Evolutionary conservation across 768 basidiomycete genomes (phyloP).

Genomic region (Auriscalpium orientale): DNA sequence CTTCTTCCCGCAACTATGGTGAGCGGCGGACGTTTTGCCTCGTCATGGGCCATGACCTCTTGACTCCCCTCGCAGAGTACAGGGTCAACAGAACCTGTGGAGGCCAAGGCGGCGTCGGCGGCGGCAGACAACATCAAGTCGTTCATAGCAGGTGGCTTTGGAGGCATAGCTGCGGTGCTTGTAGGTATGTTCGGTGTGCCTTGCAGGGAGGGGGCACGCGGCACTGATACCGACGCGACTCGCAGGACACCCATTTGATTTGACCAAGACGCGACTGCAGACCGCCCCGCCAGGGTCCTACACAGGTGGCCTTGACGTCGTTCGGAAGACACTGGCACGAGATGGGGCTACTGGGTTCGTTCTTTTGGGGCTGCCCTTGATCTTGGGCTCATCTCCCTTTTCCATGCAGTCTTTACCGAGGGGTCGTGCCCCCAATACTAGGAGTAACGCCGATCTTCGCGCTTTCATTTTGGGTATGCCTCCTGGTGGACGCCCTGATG

Average conservation of each 20-base stretch:
- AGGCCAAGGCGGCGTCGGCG: constrained; percentile 11
- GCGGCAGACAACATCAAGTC: constrained; percentile 54
- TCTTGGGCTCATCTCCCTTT: not conserved
- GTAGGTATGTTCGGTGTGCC: constrained; percentile 56
- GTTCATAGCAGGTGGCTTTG: constrained; percentile 91
- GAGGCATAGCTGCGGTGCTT: constrained; percentile 79
- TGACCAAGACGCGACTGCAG: constrained; percentile 94
- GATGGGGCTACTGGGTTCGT: constrained; percentile 85
- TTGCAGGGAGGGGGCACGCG: not conserved
- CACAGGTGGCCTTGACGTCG: constrained; percentile 88
- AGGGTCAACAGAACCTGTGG: constrained; percentile 1
- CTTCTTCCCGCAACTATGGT: too few relatives aligned
- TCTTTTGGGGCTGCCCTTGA: not conserved
- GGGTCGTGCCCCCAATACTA: constrained; percentile 87
- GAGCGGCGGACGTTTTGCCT: too few relatives aligned
- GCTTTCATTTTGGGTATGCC: constrained; percentile 88
- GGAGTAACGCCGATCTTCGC: constrained; percentile 99
- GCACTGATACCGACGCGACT: not conserved
- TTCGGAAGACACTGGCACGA: constrained; percentile 81
- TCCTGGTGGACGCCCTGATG: not conserved
- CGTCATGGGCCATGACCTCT: not conserved
- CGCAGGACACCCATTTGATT: constrained; percentile 92
- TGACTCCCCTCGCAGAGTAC: constrained; percentile 3
- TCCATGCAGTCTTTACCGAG: constrained; percentile 69
- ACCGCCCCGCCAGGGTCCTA: constrained; percentile 86